Evolutionary conservation across 2,329 filamentous ascomycete genomes (phyloP), one percentile per base, ranked within the genome.

Genomic region (Alternaria alternata): DNA sequence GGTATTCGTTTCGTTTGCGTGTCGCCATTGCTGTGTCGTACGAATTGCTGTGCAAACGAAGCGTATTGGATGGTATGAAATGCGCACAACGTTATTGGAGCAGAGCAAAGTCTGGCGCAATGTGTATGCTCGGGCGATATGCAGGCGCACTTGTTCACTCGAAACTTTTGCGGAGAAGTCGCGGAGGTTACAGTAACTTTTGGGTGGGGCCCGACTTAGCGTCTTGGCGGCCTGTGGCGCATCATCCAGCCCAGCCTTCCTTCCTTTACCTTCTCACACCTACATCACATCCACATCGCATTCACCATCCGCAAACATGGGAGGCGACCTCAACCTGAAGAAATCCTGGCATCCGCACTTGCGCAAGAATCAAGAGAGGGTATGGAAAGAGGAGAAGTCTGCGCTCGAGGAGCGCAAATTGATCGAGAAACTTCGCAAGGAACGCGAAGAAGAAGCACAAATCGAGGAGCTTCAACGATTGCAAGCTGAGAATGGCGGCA

Each of bases 331-430:
- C 75, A 97, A 98, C 76, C 82, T 96, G 72, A 97, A 97, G 82
- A 89, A 89, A 78, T 87, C 92, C 84, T 99, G 71, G 89, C 94
- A 99, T 81, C 94, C 95, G 62, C 88, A 89, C 71, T 86, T 97
- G 67, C 88, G 93, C 81, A 91, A 90, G 82, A 99, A 99, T 80
- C 95, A 96, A 83, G 88, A 88, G 79, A 88, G 88, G 77, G 94
- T 97, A 68, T 97, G 92, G 88, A 89, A 94, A 63, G 92, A 96
- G 79, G 94, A 98, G 76, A 90, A 95, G 78, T 92, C 93, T 68
- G 95, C 94, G 4, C 88, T 99, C 12, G 92, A 95, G 54, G 95
- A 99, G 84, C 91, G 95, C 80, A 98, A 98, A 78, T 90, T 91
- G 69, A 96, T 93, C 63, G 93, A 96, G 59, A 92, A 95, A 74